phyloP scores from a whole-genome alignment of 148 eudicot species.

The Euryodendron excelsum region DNA sequence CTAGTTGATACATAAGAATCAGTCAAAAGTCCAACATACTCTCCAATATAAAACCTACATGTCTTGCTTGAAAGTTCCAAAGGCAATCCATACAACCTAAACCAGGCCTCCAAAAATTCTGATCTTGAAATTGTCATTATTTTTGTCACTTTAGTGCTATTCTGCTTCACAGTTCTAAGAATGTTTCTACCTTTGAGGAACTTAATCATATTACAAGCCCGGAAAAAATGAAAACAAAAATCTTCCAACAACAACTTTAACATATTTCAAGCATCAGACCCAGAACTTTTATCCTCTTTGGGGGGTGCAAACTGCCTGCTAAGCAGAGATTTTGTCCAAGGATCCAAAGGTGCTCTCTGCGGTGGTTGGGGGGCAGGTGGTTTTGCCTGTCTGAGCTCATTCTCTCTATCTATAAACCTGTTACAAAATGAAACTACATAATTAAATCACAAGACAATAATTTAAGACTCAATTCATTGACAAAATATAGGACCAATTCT shows the following conservation, averaged over 20 bases:
- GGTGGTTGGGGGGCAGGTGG: conserved; percentile 79
- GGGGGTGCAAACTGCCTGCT: conserved; percentile 78
- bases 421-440: conserved; percentile 1
- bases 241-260: neutral
- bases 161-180: neutral
- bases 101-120: neutral
- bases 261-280: conserved; percentile 36
- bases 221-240: neutral
- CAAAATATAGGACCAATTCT: neutral
- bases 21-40: neutral
- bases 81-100: neutral
- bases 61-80: neutral
- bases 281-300: conserved; percentile 70
- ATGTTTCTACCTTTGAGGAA: neutral
- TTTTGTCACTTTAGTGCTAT: neutral
- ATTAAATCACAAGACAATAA: neutral
- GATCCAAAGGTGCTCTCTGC: conserved; percentile 76
- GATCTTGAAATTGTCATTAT: neutral
- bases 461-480: no score
- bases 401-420: conserved; percentile 89
- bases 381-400: conserved; percentile 87
- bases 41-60: neutral
- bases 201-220: neutral
- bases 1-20: neutral
- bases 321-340: conserved; percentile 85